These are phyloP conservation scores for Cymbopogon flexuosus DNA, from an alignment of 202 grass and related monocot species.

Conservation along the genomic window DNA sequence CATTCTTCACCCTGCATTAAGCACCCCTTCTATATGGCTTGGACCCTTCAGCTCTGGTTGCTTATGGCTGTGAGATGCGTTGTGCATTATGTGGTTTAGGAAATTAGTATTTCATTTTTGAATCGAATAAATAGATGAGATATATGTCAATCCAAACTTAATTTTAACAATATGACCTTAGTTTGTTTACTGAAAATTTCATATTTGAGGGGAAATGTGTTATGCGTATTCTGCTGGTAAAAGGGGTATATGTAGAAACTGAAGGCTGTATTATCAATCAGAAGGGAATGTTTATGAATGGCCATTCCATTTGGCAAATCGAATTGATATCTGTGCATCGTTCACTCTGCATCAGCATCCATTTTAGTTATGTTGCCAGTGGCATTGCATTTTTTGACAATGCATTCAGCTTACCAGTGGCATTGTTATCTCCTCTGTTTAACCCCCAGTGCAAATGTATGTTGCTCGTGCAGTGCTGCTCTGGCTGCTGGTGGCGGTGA, in stretches of 20 bases:
- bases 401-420: too few species aligned
- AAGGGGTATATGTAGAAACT: not conserved
- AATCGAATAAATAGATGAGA: not conserved
- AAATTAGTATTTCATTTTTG: not conserved
- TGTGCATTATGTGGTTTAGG: not conserved
- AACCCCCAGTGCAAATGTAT: not conserved
- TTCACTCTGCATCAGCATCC: not conserved
- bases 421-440: not conserved
- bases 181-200: not conserved
- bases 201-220: not conserved
- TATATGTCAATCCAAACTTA: not conserved
- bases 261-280: not conserved
- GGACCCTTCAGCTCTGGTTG: not conserved
- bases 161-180: not conserved
- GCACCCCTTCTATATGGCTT: not conserved
- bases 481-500: slow-evolving; percentile 45
- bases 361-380: not conserved
- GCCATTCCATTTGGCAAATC: not conserved
- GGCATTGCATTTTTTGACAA: too few species aligned
- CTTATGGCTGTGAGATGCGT: not conserved
- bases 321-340: too few species aligned
- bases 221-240: too few species aligned
- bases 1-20: not conserved
- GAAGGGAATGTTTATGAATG: too few species aligned
- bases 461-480: slow-evolving; percentile 43